Evolutionary conservation across 306 rosid species (phyloP).

Genomic region (Quercus suber): DNA sequence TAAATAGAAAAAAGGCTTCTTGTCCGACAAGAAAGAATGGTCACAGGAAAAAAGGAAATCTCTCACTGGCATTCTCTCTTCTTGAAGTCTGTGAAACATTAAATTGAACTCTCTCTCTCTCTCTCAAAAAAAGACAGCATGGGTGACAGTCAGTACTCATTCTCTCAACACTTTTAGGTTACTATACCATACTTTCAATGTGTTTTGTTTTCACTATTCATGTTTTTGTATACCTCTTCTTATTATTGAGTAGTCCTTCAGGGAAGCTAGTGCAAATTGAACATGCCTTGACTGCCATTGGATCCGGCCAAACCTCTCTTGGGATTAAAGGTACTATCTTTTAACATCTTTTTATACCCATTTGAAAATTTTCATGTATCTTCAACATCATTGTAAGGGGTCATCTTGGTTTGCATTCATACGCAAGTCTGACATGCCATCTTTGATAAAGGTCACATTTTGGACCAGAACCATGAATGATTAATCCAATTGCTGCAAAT

Average conservation of each 20-base stretch:
- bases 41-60: no score
- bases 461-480: background rate
- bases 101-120: no score
- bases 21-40: no score
- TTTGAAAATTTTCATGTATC: background rate
- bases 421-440: no score
- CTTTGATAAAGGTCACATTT: background rate
- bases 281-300: constrained; percentile 94
- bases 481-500: background rate
- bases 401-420: background rate
- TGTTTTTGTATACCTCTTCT: background rate
- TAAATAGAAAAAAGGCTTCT: no score
- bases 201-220: background rate
- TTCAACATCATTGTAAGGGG: background rate
- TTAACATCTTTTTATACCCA: background rate
- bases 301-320: constrained; percentile 95
- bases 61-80: no score
- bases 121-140: background rate
- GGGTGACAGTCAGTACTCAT: constrained; percentile 59
- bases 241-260: constrained; percentile 52
- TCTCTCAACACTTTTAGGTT: constrained; percentile 58
- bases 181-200: background rate
- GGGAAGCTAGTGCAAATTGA: constrained; percentile 99
- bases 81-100: no score
- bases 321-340: constrained; percentile 77